Evolutionary conservation across 169 alveolate genomes (phyloP).

Genomic region (Toxoplasma gondii): DNA sequence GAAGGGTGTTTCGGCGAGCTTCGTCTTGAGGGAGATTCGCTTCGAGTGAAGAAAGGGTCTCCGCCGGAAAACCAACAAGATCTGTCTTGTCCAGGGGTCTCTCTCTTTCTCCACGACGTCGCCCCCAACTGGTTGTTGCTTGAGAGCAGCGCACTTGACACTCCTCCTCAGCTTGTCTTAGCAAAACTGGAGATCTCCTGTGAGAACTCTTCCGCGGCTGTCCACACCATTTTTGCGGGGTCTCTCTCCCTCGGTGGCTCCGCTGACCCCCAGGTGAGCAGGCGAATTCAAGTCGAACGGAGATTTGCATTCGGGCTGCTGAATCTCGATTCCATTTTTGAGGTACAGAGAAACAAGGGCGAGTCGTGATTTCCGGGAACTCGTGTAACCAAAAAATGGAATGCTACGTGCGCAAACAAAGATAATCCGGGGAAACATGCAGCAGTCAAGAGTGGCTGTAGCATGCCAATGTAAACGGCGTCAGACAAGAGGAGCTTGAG

Average conservation of each 20-base stretch:
- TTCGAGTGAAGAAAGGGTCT: neutral
- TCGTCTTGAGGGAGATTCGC: neutral
- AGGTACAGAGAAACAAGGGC: too few species aligned
- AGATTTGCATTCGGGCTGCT: too few species aligned
- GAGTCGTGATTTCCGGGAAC: too few species aligned
- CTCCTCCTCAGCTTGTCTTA: neutral
- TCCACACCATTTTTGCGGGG: neutral
- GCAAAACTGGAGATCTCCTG: neutral
- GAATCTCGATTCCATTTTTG: too few species aligned
- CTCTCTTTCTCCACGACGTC: neutral
- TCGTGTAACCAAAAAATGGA: too few species aligned
- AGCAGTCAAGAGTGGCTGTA: too few species aligned
- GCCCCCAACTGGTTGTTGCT: neutral
- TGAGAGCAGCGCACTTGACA: neutral
- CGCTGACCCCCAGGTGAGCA: neutral
- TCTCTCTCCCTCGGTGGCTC: neutral
- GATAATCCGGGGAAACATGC: too few species aligned
- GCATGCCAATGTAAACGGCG: too few species aligned
- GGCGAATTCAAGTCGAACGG: neutral
- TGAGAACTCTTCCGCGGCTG: neutral
- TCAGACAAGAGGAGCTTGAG: too few species aligned
- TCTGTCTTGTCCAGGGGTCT: neutral
- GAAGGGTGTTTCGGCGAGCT: neutral
- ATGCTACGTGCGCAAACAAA: too few species aligned
- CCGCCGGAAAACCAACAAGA: too few species aligned